Evolutionary conservation across 2,329 filamentous ascomycete genomes (phyloP).

Genomic region (Pseudocercospora macadamiae): DNA sequence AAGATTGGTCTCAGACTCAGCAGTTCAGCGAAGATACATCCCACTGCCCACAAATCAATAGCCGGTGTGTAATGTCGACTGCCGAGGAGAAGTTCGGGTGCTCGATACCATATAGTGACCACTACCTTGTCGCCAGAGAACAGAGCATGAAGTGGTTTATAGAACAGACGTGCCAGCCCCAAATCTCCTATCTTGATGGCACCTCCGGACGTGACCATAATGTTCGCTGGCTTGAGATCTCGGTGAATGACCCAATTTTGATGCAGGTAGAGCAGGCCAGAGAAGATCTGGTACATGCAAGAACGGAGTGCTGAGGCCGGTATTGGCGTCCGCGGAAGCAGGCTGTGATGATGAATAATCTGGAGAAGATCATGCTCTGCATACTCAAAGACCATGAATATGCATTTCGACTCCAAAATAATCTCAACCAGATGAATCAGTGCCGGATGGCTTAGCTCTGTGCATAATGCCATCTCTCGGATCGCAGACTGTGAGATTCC

Average conservation of each 20-base stretch:
- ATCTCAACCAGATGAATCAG: conserved; percentile 92
- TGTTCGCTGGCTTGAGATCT: conserved; percentile 96
- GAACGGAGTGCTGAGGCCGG: conserved; percentile 87
- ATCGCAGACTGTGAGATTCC: conserved; percentile 97
- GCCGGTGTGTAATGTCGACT: conserved; percentile 96
- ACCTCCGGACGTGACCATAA: conserved; percentile 91
- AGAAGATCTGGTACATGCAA: conserved; percentile 93
- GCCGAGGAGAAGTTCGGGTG: conserved; percentile 88
- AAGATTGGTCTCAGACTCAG: conserved; percentile 91
- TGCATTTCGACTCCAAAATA: conserved; percentile 97
- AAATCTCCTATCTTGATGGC: conserved; percentile 95
- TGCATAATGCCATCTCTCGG: conserved; percentile 95
- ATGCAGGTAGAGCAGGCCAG: conserved; percentile 92
- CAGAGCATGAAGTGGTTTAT: conserved; percentile 88
- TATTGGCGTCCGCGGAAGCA: conserved; percentile 84
- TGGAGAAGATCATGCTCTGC: conserved; percentile 96
- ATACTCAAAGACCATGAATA: conserved; percentile 99
- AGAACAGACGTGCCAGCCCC: conserved; percentile 87
- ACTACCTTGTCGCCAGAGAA: conserved; percentile 97
- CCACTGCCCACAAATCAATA: conserved; percentile 96
- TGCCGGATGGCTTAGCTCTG: conserved; percentile 84
- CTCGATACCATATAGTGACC: conserved; percentile 98
- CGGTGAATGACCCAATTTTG: conserved; percentile 96
- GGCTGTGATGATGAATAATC: conserved; percentile 96
- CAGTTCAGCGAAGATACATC: conserved; percentile 96